Base-by-base conservation (phyloP, 306 rosid species). In the Spatholobus suberectus region DNA sequence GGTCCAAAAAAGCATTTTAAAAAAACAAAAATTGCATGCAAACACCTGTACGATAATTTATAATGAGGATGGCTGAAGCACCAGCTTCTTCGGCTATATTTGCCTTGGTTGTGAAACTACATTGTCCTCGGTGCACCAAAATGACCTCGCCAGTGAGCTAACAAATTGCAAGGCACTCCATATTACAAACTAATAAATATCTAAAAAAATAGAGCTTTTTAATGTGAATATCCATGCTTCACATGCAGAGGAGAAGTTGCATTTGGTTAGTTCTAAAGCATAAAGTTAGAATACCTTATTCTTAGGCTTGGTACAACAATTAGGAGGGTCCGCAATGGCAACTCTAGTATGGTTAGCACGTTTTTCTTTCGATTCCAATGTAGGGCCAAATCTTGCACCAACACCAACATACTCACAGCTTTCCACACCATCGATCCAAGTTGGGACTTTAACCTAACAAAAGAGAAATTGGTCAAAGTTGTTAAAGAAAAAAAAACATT, bases 81-180 rank as follows among this genome's bases (percentile, higher is more conserved):
- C 87, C 82, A 78, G 94, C 96, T 80, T 37, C 43, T 82, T 93
- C 97, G 46, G 98, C 99, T 46, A 88, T 81, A 87, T 92, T 96
- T 81, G 98, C 98, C 93, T 96, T 96, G 79, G 69, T 27, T 80
- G 98, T 96, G 93, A 96, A 96, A 89, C 98, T 96, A 87, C 99
- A 96, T 11, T 86, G 82, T 82, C 99, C 99, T 73, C 99, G 94
- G 79, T 85, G 93, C 85, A 93, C 99, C 90, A 96, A 79, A 85
- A 95, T 89, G 85, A 95, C 63, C 85, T 93, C 95, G 77, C 95
- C 91, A 6, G 94, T 43, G 65, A 96, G 92, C 98, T 96, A 93
- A 81, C 88, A 89, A 86, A 84, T 87, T 82, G 62, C 87, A 85
- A 89, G 80, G 82, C 85, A 90, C 79, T 88, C 88, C 88, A 75